Percentiles rank a stretch among this genome's conserved stretches.
Evolutionary conservation across 441 rosid species (phyloP).

Genomic region (Pelargonium australe): DNA sequence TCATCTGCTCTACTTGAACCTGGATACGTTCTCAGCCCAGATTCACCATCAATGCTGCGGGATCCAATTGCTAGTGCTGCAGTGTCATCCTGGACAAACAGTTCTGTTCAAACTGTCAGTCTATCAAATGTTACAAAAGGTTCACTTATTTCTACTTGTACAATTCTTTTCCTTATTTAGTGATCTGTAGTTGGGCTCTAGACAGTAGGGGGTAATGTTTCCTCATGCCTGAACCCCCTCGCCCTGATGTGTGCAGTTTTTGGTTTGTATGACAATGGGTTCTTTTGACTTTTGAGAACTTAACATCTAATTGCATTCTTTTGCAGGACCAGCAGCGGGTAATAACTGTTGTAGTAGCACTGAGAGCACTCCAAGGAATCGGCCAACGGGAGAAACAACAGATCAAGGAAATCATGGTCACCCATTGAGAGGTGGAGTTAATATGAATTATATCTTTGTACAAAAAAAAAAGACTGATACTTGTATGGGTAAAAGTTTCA

Average conservation of each 20-base stretch:
- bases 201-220: too few relatives aligned
- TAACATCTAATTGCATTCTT: slow-evolving; percentile 12
- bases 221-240: too few relatives aligned
- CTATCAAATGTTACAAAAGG: slow-evolving; percentile 52
- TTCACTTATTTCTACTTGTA: slow-evolving; percentile 15
- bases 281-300: slow-evolving; percentile 21
- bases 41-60: slow-evolving; percentile 54
- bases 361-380: slow-evolving; percentile 54
- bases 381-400: slow-evolving; percentile 33
- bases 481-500: background rate
- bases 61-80: slow-evolving; percentile 40
- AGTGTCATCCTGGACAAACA: slow-evolving; percentile 55
- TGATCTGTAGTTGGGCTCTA: too few relatives aligned
- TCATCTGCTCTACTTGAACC: slow-evolving; percentile 47
- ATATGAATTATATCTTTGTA: slow-evolving; percentile 4
- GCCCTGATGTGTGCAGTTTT: background rate
- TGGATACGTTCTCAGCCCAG: slow-evolving; percentile 42
- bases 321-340: slow-evolving; percentile 37
- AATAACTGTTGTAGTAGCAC: slow-evolving; percentile 68
- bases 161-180: too few relatives aligned
- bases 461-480: too few relatives aligned
- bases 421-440: slow-evolving; percentile 54
- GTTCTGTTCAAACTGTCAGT: slow-evolving; percentile 36
- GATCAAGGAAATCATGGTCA: slow-evolving; percentile 52
- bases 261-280: slow-evolving; percentile 1